These are phyloP conservation scores for Claviceps capensis DNA, from an alignment of 2,329 filamentous ascomycete genomes.

Conservation along the genomic window DNA sequence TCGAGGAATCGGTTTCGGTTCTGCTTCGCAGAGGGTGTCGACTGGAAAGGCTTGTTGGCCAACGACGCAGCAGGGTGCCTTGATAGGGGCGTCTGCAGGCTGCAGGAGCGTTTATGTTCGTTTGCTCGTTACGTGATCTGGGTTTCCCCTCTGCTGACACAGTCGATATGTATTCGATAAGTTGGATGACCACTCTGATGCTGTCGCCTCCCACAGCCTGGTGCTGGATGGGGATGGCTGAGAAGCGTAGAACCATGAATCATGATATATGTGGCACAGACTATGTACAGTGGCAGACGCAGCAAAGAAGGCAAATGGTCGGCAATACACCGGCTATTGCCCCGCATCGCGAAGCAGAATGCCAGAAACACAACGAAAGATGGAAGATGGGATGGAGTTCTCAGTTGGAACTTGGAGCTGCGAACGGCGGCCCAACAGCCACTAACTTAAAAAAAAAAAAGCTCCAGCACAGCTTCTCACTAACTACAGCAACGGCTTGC, in stretches of 20 bases:
- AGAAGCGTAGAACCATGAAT: too few relatives aligned
- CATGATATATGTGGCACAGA: not conserved
- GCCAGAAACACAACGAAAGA: not conserved
- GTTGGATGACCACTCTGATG: too few relatives aligned
- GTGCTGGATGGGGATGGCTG: not conserved
- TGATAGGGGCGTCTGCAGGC: too few relatives aligned
- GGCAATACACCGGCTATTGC: not conserved
- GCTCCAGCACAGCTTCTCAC: too few relatives aligned
- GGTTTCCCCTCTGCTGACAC: not conserved
- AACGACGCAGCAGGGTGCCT: too few relatives aligned
- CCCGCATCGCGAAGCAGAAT: not conserved
- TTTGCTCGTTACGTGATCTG: not conserved
- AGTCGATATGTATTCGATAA: not conserved
- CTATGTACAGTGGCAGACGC: not conserved
- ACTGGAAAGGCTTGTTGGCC: too few relatives aligned
- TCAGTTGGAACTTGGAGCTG: too few relatives aligned
- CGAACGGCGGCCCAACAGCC: too few relatives aligned
- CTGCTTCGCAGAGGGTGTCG: not conserved
- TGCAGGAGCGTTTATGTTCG: too few relatives aligned
- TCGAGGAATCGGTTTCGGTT: not conserved
- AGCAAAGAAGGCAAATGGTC: not conserved
- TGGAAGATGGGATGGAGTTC: too few relatives aligned
- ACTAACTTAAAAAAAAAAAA: too few relatives aligned
- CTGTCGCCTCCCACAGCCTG: not conserved
- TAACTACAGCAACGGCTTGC: too few relatives aligned